These are phyloP conservation scores for Triticum turgidum DNA, from an alignment of 176 grass and related monocot genomes.

Conservation along the genomic window DNA sequence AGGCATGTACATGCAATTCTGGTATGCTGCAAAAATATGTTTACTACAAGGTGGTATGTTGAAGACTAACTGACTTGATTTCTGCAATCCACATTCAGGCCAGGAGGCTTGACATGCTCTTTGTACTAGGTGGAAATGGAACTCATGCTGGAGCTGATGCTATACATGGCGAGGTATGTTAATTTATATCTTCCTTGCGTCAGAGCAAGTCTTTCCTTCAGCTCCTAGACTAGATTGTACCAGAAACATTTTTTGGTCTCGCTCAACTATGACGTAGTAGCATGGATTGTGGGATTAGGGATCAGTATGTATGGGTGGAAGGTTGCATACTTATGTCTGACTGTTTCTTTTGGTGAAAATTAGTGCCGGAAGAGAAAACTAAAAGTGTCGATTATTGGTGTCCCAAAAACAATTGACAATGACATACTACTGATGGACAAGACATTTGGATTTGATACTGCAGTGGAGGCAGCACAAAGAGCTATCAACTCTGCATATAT, in stretches of 20 bases:
- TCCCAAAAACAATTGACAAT: slow-evolving; percentile 98
- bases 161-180: slow-evolving; percentile 86
- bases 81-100: slow-evolving; percentile 50
- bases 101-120: slow-evolving; percentile 89
- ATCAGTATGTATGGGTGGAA: background rate
- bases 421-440: slow-evolving; percentile 98
- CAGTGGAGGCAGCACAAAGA: slow-evolving; percentile 94
- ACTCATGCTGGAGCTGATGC: slow-evolving; percentile 95
- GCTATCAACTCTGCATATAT: slow-evolving; percentile 99
- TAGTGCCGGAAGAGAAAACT: slow-evolving; percentile 92
- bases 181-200: background rate
- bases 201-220: slow-evolving; percentile 9
- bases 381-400: slow-evolving; percentile 78
- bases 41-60: background rate
- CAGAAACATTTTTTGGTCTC: slow-evolving; percentile 7
- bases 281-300: background rate
- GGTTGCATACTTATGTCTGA: slow-evolving; percentile 25
- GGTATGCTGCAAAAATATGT: background rate
- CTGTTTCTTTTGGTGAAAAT: background rate
- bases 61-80: slow-evolving; percentile 25
- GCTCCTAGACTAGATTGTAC: background rate
- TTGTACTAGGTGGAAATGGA: slow-evolving; percentile 93
- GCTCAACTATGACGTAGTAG: background rate
- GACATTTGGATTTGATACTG: slow-evolving; percentile 98
- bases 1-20: slow-evolving; percentile 54